Base-by-base conservation (phyloP, 2,329 filamentous ascomycete genomes). In the Aspergillus sp. region DNA sequence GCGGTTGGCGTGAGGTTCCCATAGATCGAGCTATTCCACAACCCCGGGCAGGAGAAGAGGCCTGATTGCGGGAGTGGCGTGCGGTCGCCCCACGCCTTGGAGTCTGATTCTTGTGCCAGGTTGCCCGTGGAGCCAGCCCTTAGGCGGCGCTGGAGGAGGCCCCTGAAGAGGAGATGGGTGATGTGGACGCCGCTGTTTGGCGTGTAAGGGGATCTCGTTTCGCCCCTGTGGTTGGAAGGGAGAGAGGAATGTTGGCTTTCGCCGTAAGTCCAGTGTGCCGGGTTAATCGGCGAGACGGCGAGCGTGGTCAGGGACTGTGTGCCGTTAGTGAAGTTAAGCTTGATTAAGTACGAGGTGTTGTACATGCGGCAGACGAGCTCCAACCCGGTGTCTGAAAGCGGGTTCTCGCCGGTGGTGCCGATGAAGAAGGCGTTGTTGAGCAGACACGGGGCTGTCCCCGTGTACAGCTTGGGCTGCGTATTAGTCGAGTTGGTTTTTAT, bases 311-410 rank as follows among this genome's bases (percentile, higher is more conserved):
- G 46, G 7, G 41, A 41, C 30, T 43, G 53, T 19, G 52, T 50
- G 34, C 46, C 45, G 41, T 63, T 47, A 23, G 19, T 45, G 38
- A 60, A 63, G n/a, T 22, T n/a, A 25, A 57, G 9, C 3, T 28
- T 28, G 13, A 63, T 34, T 47, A 60, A 47, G 43, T 63, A 63
- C 15, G 61, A 63, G 34, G 61, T 63, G 52, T 63, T 63, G 57
- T 57, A 63, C 15, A 63, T 52, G 45, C 60, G 51, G n/a, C 61
- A 63, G 41, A 63, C 61, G 47, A 63, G 57, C 55, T n/a, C n/a
- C n/a, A n/a, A n/a, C n/a, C n/a, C n/a, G n/a, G n/a, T n/a, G n/a
- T n/a, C n/a, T n/a, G n/a, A 50, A 11, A 58, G 55, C 28, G 34
- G 38, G 50, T 60, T 56, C 13, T 19, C 4, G 9, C 61, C 47